Base-by-base conservation (phyloP, 108 stramenopile species). In the Asterionellopsis glacialis region DNA sequence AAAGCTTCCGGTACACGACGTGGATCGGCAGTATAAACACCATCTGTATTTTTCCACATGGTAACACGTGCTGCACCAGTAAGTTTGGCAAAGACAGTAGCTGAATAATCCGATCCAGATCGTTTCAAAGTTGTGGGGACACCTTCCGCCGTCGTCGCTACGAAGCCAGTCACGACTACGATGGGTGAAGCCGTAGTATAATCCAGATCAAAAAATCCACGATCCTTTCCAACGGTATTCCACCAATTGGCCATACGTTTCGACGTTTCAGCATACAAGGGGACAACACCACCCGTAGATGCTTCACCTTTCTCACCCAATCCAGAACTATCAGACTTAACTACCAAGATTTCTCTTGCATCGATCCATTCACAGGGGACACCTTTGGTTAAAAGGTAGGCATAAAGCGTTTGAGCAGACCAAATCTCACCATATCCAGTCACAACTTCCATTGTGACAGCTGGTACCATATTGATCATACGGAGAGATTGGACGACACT, bases 341-440 rank as follows among this genome's bases (percentile, higher is more conserved):
- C 93, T 39, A 87, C 65, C 27, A 94, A 66, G 15, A 94, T 84
- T 22, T 85, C 76, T 60, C 90, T 43, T 13, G 93, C 93, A 75
- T 95, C 87, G 60, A 95, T 56, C 87, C 81, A 91, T 26, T 74
- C 85, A 33, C 63, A 64, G 22, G 63, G 72, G 9, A 67, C 55
- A 6, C 68, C 73, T 53, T 55, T n/a, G 13, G 74, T 57, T 24
- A 77, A 64, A 15, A 86, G 44, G 66, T 88, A 94, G 38, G 77
- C 82, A 57, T 88, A 67, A 45, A 90, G 53, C 24, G 88, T 87
- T 64, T 83, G 85, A 0, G 91, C 91, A n/a, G 74, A 77, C 94
- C 94, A 95, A 57, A 86, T 85, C 66, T 95, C 94, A 9, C 94
- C 94, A 68, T 72, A 93, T 19, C 94, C 94, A n/a, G 89, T 82